Conservation (phyloP, 805 yeast species). For the Wickerhamomyces alni region DNA sequence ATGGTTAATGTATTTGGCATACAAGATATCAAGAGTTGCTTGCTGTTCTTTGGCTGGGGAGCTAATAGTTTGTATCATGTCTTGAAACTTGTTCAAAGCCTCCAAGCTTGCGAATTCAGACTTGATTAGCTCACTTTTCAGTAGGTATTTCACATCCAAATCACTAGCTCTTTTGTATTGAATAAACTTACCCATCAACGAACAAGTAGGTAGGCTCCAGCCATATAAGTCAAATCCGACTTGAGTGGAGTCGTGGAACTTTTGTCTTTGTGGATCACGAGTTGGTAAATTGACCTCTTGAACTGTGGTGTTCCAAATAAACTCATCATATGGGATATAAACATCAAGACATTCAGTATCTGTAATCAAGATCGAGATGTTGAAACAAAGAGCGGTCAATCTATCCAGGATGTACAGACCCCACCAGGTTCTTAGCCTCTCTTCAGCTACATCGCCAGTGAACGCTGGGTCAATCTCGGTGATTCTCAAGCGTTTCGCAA, state of each 20-base stretch:
- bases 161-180: constrained; percentile 9
- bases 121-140: constrained; percentile 14
- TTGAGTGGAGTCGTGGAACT: constrained; percentile 21
- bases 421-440: constrained; percentile 37
- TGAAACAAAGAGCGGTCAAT: constrained; percentile 31
- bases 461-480: constrained; percentile 2
- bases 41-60: constrained; percentile 11
- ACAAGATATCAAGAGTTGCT: constrained; percentile 12
- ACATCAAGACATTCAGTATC: constrained; percentile 27
- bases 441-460: constrained; percentile 29
- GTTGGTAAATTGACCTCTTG: constrained; percentile 23
- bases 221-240: constrained; percentile 32
- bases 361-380: constrained; percentile 24
- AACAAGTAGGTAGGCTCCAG: constrained; percentile 30
- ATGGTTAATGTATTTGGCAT: constrained; percentile 18
- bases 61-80: constrained; percentile 6
- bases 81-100: not conserved
- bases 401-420: constrained; percentile 33
- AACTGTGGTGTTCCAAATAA: constrained; percentile 24
- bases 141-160: not conserved
- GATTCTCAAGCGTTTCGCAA: constrained; percentile 6
- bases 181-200: constrained; percentile 26
- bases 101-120: constrained; percentile 5
- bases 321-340: constrained; percentile 29
- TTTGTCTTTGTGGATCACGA: constrained; percentile 22